Base-by-base conservation (phyloP, 2,329 filamentous ascomycete genomes). In the Plenodomus tracheiphilus region DNA sequence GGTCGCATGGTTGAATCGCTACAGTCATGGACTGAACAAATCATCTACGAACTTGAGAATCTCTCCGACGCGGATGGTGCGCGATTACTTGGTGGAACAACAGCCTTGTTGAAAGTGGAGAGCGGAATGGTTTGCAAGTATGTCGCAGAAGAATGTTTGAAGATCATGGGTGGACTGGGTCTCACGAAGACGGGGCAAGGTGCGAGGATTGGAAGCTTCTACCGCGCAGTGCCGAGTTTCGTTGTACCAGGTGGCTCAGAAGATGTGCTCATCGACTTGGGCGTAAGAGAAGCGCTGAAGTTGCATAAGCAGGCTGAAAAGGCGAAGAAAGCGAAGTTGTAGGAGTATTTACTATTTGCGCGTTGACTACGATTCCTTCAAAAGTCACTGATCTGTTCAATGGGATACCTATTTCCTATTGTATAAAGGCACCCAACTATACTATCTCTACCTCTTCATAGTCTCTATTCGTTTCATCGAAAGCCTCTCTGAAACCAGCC, bases 11-110 rank as follows among this genome's bases (percentile, higher is more conserved):
- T 65, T 15, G 68, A 68, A 44, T 41, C 51, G 2, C 39, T 65
- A 43, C 62, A 68, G 34, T 60, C 64, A 10, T 68, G 63, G 61
- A 64, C 60, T 0, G 65, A 68, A 52, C 64, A 67, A 49, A 58
- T 68, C 21, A 44, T 66, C 11, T 65, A 63, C 25, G 58, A 66
- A 49, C 39, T 62, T 16, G 58, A 64, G 39, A 49, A 62, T 9
- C 20, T 65, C 21, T 47, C 38, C 15, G 58, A 59, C 35, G 58
- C 43, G 10, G 60, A 62, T 42, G 61, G 56, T 1, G 49, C 57
- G 36, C 40, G 60, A 36, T 38, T 61, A 20, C 37, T 66, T 11
- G 60, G 63, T 4, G 61, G 61, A 7, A 59, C 62, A 13, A 65
- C 63, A 22, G 63, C 57, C 38, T 36, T 65, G 43, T 25, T 66